These are phyloP conservation scores for Euphorbia schlechtendalii DNA, from an alignment of 441 rosid species.

Conservation along the genomic window DNA sequence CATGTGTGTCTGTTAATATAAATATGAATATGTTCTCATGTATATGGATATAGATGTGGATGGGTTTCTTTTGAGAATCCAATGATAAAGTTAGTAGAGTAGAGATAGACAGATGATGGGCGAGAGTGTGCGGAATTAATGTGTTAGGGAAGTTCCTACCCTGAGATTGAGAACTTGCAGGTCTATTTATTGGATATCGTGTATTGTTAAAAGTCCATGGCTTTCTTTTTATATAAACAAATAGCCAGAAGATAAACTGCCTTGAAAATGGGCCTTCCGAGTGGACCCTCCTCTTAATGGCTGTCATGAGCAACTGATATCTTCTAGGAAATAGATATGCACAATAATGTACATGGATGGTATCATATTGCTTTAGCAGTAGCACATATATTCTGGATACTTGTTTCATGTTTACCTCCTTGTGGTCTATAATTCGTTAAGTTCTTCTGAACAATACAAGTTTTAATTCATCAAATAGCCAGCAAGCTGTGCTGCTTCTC, in stretches of 20 bases:
- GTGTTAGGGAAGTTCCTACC: not conserved
- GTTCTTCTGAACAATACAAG: not conserved
- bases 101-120: not conserved
- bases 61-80: not conserved
- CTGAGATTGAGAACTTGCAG: not conserved
- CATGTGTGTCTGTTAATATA: not conserved
- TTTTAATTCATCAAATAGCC: not conserved
- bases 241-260: not conserved
- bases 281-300: not conserved
- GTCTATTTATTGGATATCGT: not conserved
- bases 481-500: not conserved
- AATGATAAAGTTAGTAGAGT: not conserved
- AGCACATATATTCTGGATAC: too few relatives aligned
- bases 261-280: not conserved
- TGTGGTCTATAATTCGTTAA: constrained; percentile 4
- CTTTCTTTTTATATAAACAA: not conserved
- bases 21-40: not conserved
- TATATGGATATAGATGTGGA: not conserved
- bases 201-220: not conserved
- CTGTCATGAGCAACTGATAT: not conserved
- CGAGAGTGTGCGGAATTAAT: not conserved
- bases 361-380: too few relatives aligned
- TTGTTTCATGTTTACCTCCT: not conserved
- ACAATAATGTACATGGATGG: not conserved
- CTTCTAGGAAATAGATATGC: not conserved